These are phyloP conservation scores for Artemisia annua DNA, from an alignment of 129 eudicot species.

Conservation along the genomic window DNA sequence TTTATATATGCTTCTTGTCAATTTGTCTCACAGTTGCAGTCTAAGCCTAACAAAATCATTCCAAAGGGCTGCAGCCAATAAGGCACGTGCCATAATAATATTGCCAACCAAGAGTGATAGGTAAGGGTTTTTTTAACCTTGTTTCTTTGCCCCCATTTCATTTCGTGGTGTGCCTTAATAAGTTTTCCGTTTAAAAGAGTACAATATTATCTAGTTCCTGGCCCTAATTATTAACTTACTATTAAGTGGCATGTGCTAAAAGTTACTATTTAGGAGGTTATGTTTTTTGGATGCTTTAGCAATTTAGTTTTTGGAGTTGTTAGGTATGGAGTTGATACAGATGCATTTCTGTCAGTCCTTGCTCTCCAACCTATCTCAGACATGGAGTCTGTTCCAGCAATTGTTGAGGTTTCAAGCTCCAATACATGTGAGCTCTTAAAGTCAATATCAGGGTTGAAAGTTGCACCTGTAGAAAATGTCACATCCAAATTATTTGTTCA, in stretches of 20 bases:
- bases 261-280: background rate
- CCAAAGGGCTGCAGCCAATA: constrained; percentile 95
- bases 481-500: constrained; percentile 97
- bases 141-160: too few relatives aligned
- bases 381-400: constrained; percentile 81
- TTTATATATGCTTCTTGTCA: constrained; percentile 19
- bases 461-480: constrained; percentile 89
- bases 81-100: constrained; percentile 92
- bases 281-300: constrained; percentile 12
- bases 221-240: background rate
- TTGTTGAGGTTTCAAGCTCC: constrained; percentile 94
- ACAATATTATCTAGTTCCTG: background rate
- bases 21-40: constrained; percentile 70
- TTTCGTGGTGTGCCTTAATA: too few relatives aligned
- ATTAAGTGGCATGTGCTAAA: constrained; percentile 4
- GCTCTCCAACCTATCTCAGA: constrained; percentile 87
- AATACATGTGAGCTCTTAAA: constrained; percentile 85
- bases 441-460: constrained; percentile 87
- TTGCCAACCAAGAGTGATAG: constrained; percentile 86
- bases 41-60: constrained; percentile 88
- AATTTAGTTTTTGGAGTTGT: constrained; percentile 18
- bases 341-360: constrained; percentile 95
- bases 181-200: too few relatives aligned
- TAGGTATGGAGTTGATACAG: constrained; percentile 93
- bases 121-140: constrained; percentile 39